Conservation (phyloP, 768 basidiomycete species). For the Tremella yokohamensis region DNA sequence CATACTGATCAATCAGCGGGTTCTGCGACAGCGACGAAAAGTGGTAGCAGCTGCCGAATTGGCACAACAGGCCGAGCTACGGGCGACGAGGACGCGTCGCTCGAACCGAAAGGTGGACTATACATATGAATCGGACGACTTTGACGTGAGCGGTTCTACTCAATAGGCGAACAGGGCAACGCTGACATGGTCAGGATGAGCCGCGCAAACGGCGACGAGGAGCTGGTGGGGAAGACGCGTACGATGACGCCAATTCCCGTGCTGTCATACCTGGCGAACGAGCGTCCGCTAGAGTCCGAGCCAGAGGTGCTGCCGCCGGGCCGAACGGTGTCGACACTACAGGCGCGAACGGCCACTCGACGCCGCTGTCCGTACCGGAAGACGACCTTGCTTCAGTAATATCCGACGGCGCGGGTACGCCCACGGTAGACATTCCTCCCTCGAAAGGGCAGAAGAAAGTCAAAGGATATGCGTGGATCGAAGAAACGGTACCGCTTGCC, state of each 20-base stretch:
- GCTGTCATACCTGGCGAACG: slow-evolving; percentile 39
- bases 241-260: slow-evolving; percentile 8
- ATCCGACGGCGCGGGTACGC: neutral
- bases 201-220: slow-evolving; percentile 20
- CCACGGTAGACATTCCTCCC: neutral
- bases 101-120: slow-evolving; percentile 36
- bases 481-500: slow-evolving; percentile 7
- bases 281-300: slow-evolving; percentile 20
- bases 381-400: no score
- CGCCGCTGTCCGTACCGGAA: neutral
- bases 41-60: slow-evolving; percentile 22
- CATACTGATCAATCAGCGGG: slow-evolving; percentile 25
- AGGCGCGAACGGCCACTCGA: neutral
- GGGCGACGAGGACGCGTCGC: slow-evolving; percentile 36
- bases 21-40: slow-evolving; percentile 29
- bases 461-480: slow-evolving; percentile 31
- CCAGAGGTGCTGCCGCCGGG: neutral
- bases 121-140: slow-evolving; percentile 25
- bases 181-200: slow-evolving; percentile 6
- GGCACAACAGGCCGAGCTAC: slow-evolving; percentile 28
- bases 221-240: slow-evolving; percentile 9
- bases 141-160: slow-evolving; percentile 18
- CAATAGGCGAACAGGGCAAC: neutral
- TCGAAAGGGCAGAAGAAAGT: slow-evolving; percentile 7
- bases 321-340: neutral